Evolutionary conservation across 2,329 filamentous ascomycete species (phyloP), one percentile per base, ranked within the genome.

Genomic region (Diaporthe citrichinensis): DNA sequence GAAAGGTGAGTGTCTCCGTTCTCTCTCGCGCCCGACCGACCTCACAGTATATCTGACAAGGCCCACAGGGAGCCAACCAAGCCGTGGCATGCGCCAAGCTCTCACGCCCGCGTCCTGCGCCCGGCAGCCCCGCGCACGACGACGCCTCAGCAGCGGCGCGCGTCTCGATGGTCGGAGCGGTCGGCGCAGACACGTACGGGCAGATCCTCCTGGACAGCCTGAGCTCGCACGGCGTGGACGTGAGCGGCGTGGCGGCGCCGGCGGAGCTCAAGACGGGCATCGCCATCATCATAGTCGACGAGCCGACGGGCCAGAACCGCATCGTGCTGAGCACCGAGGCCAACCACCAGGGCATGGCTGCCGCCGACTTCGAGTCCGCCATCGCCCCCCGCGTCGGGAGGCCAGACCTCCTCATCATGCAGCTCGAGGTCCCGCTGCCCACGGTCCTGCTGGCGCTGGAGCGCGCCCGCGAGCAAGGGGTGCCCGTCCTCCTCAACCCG

Each of bases 51-150:
- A 25, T 31, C 65, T 71, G 57, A 75, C 65, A 57, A 23, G 7
- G 5, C n/a, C n/a, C 25, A 39, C 73, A 77, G 76, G 96, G 96
- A 78, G 95, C 96, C 76, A 98, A 98, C 87, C 96, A 98, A 87
- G 96, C 95, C 76, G 94, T 98, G 74, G 95, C 95, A 34, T 95
- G 94, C 85, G 94, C 93, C 69, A 94, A 96, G 78, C 90, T 97
- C 69, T 97, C 94, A 1, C 90, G 93, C 65, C 81, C 88, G 39
- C 72, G 20, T 9, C 74, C 74, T 46, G 44, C 53, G 41, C 71
- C 15, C 34, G 46, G 62, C 28, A n/a, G 34, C 49, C 94, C 94
- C 67, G 92, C 92, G 36, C 36, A 39, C 25, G 93, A 71, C 39
- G 78, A 82, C 53, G 34, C 74, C 3, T 39, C 75, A 8, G 81